Base-by-base conservation (phyloP, 805 yeast species). In the Cyberlindnera samutprakarnensis region DNA sequence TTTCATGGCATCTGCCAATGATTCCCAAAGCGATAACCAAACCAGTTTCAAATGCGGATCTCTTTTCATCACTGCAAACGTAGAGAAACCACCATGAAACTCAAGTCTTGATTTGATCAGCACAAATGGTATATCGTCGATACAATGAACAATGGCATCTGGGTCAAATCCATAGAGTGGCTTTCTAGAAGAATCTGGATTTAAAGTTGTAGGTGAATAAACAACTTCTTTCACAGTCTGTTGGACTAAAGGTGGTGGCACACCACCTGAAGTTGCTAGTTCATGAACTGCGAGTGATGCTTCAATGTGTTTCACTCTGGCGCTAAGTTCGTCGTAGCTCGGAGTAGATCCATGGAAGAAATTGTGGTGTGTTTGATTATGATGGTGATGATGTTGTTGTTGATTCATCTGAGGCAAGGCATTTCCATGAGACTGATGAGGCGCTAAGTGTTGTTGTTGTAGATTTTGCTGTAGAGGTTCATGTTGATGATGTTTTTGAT, bases 81-180 rank as follows among this genome's bases (percentile, higher is more conserved):
- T 67, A 1, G 76, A 51, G 22, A 72, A 58, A 0, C 79, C 74
- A 1, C 79, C 81, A 49, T 62, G 66, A 42, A 65, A 64, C 37
- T 61, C 59, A 20, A 66, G 51, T 26, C 72, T 51, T 4, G 64
- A 54, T 30, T 59, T 63, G 18, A 58, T 59, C 13, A 61, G 38
- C 31, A 62, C 51, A 33, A 70, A 56, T 0, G 79, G 67, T 4
- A 62, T 40, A 40, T 59, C 60, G 2, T 68, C 70, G 37, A 60
- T 66, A 21, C 72, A 55, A 32, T 67, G 59, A 6, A 73, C 53
- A 1, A 36, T 35, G 10, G 66, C 73, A 14, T 59, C 48, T 0
- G 53, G 44, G 12, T 53, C 43, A 23, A 42, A 42, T 17, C 40
- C 52, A 28, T 30, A 30, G 11, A 16, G 14, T n/a, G 21, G 12